Conservation (phyloP, 306 rosid genomes). For the Vigna hirtella region DNA sequence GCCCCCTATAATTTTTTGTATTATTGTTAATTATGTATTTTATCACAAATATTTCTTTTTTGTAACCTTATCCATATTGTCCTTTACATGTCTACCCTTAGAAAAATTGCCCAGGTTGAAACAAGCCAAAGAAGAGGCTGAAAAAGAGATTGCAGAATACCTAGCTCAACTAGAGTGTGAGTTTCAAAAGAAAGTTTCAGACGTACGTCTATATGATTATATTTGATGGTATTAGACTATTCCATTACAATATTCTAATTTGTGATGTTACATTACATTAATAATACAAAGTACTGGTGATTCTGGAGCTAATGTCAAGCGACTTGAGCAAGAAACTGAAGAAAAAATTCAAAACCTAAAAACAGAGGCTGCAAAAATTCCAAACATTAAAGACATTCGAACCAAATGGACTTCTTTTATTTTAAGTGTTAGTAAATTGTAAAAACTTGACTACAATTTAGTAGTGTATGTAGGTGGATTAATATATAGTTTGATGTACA, state of each 20-base stretch:
- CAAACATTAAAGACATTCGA: too few species aligned
- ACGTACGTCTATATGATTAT: slow-evolving; percentile 51
- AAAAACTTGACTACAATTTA: too few species aligned
- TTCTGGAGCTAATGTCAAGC: slow-evolving; percentile 95
- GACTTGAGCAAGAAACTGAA: slow-evolving; percentile 83
- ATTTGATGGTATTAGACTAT: slow-evolving; percentile 1
- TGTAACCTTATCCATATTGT: slow-evolving; percentile 27
- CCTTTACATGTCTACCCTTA: slow-evolving; percentile 41
- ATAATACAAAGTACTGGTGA: slow-evolving; percentile 84
- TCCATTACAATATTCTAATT: not conserved
- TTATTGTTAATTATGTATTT: not conserved
- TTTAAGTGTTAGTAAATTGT: too few species aligned
- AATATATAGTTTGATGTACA: too few species aligned
- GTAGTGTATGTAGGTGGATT: too few species aligned
- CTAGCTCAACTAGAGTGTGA: slow-evolving; percentile 80
- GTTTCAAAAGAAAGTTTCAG: slow-evolving; percentile 82
- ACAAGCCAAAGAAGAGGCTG: slow-evolving; percentile 97
- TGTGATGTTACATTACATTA: slow-evolving; percentile 4
- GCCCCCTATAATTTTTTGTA: not conserved
- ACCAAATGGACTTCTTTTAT: too few species aligned
- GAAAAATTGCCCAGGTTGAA: slow-evolving; percentile 91
- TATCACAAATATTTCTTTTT: not conserved
- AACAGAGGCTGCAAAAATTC: slow-evolving; percentile 65
- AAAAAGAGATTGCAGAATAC: slow-evolving; percentile 76
- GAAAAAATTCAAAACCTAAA: slow-evolving; percentile 71